These are phyloP conservation scores for Aechmea fasciata DNA, from an alignment of 176 grass and related monocot genomes.

Conservation along the genomic window DNA sequence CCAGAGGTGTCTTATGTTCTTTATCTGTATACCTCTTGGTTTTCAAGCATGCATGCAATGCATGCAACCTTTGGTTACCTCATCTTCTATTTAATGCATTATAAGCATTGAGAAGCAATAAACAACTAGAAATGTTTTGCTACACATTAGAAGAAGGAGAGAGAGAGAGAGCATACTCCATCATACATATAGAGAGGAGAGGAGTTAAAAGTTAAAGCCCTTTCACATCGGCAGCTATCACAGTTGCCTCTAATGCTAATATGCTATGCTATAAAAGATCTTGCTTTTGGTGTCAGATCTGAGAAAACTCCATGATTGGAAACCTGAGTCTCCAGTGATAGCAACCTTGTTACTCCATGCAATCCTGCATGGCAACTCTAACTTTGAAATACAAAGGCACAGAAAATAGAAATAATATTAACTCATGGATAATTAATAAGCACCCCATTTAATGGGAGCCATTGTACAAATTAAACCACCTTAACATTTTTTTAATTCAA, in stretches of 20 bases:
- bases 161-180: too few relatives aligned
- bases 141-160: too few relatives aligned
- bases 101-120: background rate
- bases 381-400: too few relatives aligned
- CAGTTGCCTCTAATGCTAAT: background rate
- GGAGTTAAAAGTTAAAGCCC: background rate
- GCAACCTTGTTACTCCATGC: too few relatives aligned
- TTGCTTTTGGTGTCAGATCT: background rate
- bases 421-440: too few relatives aligned
- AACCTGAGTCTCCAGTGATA: too few relatives aligned
- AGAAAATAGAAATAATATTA: too few relatives aligned
- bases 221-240: background rate
- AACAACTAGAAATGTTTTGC: too few relatives aligned
- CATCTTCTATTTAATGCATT: background rate
- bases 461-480: background rate
- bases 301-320: too few relatives aligned
- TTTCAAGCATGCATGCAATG: background rate
- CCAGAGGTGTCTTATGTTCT: background rate
- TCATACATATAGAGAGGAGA: background rate
- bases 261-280: background rate
- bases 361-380: too few relatives aligned
- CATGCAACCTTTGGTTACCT: background rate
- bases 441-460: slow-evolving; percentile 23
- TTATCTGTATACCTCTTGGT: background rate
- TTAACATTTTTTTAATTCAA: background rate